Evolutionary conservation across 176 grass and related monocot species (phyloP).

Genomic region (Saccharum spontaneum): DNA sequence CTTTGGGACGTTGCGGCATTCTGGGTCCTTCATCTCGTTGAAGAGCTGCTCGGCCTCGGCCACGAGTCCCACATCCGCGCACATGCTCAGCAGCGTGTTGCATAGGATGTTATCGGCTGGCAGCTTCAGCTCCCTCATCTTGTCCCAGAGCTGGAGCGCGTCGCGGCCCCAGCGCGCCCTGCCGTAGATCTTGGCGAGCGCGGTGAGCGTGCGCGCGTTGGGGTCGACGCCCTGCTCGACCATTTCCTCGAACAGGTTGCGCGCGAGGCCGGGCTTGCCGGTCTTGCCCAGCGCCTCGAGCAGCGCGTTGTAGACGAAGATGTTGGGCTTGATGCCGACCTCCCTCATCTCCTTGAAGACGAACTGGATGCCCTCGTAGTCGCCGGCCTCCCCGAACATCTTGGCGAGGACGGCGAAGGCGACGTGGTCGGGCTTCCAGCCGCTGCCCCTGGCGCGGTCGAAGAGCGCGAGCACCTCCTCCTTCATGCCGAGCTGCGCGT

Average conservation of each 20-base stretch:
- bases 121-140: constrained; percentile 62
- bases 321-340: constrained; percentile 64
- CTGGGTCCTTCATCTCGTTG: constrained; percentile 62
- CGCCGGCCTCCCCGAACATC: constrained; percentile 80
- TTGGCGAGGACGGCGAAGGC: constrained; percentile 79
- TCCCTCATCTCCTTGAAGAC: constrained; percentile 74
- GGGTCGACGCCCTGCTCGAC: constrained; percentile 56
- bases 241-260: constrained; percentile 89
- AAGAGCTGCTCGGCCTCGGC: constrained; percentile 83
- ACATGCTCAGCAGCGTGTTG: constrained; percentile 95
- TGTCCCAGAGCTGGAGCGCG: constrained; percentile 73
- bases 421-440: constrained; percentile 80
- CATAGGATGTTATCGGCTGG: constrained; percentile 82
- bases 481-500: constrained; percentile 63
- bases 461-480: constrained; percentile 81
- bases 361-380: constrained; percentile 79
- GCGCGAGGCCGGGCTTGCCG: constrained; percentile 58
- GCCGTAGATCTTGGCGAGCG: constrained; percentile 83
- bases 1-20: constrained; percentile 14
- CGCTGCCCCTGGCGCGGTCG: constrained; percentile 66
- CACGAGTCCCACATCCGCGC: constrained; percentile 70
- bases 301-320: constrained; percentile 93
- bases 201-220: constrained; percentile 83
- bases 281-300: constrained; percentile 78
- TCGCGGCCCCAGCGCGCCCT: constrained; percentile 72